Conservation (phyloP, 331 rosid genomes). For the Erythrophleum ivorense region DNA sequence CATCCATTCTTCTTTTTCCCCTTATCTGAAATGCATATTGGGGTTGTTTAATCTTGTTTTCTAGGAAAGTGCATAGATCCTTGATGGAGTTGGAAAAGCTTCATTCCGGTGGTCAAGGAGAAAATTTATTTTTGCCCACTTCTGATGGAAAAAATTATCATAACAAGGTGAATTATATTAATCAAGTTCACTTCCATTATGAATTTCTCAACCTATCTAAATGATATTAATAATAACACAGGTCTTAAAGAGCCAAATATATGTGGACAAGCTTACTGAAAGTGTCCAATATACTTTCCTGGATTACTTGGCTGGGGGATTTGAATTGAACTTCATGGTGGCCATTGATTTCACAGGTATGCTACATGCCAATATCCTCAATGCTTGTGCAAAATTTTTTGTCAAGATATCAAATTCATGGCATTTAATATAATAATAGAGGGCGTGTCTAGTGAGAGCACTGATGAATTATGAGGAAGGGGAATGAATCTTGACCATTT, state of each 20-base stretch:
- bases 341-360: constrained; percentile 96
- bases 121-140: constrained; percentile 53
- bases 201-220: constrained; percentile 33
- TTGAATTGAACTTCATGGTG: constrained; percentile 94
- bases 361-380: constrained; percentile 19
- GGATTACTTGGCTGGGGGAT: constrained; percentile 93
- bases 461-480: neutral
- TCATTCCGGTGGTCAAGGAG: constrained; percentile 70
- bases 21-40: constrained; percentile 33
- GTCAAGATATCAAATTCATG: constrained; percentile 26
- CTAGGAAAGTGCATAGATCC: constrained; percentile 81
- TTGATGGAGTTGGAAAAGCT: constrained; percentile 88
- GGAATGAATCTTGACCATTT: neutral
- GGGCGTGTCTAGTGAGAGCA: neutral
- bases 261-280: constrained; percentile 76
- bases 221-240: constrained; percentile 50
- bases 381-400: constrained; percentile 6
- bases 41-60: constrained; percentile 43
- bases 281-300: constrained; percentile 80
- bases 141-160: constrained; percentile 72
- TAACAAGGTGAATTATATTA: constrained; percentile 64
- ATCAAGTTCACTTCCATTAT: constrained; percentile 27
- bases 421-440: neutral
- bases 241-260: constrained; percentile 79
- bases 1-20: constrained; percentile 17